Evolutionary conservation across 23 red algal genomes (phyloP), one percentile per base, ranked within the genome.

Genomic region (Gracilaria gracilis): DNA sequence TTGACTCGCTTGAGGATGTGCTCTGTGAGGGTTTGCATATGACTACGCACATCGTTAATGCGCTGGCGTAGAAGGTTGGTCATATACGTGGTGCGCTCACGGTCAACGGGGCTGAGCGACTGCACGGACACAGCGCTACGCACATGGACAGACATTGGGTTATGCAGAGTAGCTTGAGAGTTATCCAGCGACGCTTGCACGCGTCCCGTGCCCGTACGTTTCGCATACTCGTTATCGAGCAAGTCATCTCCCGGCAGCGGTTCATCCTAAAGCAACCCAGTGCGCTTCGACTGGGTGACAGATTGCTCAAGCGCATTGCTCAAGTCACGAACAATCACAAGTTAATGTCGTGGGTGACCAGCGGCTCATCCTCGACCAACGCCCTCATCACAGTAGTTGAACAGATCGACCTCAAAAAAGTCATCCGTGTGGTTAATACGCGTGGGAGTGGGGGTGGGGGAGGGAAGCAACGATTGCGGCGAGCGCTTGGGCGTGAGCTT

Each of bases 151-250:
- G 79, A 0, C 58, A 65, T 7, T 8, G 58, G 32, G 46, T 58
- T 38, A 24, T 81, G 76, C 7, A 47, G 49, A 1, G 76, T 54
- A 0, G 49, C 29, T 2, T 81, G 1, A 1, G 29, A 36, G 32
- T 81, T 59, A 28, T 61, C 61, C 8, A 90, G 57, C 21, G 34
- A 42, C 7, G 87, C 87, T 16, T 90, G 57, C 9, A 90, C 62
- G 75, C 87, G 87, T 31, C 87, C 87, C n/a, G 85, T 80, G 15
- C 28, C 61, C 20, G 16, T 32, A 66, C 85, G 85, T 14, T 75
- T 37, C 15, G 71, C 61, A 42, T 89, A 89, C 21, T 38, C 20
- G 21, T 58, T 14, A 15, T 89, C 85, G 14, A 21, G 53, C 6
- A 33, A 5, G 15, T 75, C 39, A 38, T 89, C 85, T 25, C 48